These are phyloP conservation scores for Wickerhamiella dianesei DNA, from an alignment of 805 yeast genomes.

Conservation along the genomic window DNA sequence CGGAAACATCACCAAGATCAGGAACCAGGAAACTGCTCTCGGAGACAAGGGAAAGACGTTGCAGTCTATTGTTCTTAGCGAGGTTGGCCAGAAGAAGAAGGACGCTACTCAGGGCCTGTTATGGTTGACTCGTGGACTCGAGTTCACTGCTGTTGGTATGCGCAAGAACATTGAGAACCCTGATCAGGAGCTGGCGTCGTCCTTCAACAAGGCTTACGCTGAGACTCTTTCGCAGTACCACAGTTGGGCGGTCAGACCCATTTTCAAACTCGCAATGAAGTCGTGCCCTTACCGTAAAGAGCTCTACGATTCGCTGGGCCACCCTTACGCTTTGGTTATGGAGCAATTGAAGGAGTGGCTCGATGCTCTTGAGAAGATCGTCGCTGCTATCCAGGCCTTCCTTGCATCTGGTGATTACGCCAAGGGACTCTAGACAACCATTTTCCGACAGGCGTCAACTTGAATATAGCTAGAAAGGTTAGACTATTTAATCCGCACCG, in stretches of 20 bases:
- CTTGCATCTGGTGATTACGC: conserved; percentile 73
- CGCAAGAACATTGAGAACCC: conserved; percentile 60
- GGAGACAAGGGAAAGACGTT: conserved; percentile 43
- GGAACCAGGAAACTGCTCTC: conserved; percentile 39
- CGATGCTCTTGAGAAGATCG: conserved; percentile 60
- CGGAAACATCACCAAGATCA: conserved; percentile 70
- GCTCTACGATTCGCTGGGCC: conserved; percentile 70
- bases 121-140: conserved; percentile 71
- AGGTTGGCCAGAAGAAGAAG: conserved; percentile 50
- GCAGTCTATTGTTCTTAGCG: conserved; percentile 64
- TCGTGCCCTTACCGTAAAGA: conserved; percentile 87
- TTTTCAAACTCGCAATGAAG: conserved; percentile 87
- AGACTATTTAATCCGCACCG: no score
- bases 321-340: conserved; percentile 38
- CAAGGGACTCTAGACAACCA: conserved; percentile 77
- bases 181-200: conserved; percentile 48
- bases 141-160: conserved; percentile 84
- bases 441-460: no score
- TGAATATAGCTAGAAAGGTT: no score
- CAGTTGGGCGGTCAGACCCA: conserved; percentile 67
- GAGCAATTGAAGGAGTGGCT: conserved; percentile 63
- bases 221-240: conserved; percentile 74
- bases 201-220: conserved; percentile 73
- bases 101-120: conserved; percentile 82
- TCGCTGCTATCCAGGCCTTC: conserved; percentile 58